Evolutionary conservation across 345 rosid species (phyloP).

Genomic region (Lepidium aucheri): DNA sequence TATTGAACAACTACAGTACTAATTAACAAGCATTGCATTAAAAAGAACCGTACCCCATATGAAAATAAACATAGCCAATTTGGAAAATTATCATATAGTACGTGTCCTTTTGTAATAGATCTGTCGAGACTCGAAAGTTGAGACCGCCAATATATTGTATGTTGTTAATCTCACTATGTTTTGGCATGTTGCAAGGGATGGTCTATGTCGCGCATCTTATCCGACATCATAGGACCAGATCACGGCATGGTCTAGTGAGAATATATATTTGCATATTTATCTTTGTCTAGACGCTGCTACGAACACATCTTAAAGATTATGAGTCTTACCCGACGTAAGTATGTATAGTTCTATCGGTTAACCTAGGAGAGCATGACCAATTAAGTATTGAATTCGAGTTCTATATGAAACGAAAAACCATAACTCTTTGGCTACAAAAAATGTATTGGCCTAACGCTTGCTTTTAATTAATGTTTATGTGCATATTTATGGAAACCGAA

Average conservation of each 20-base stretch:
- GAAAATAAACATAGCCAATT: neutral
- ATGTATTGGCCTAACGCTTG: neutral
- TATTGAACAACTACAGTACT: too few species aligned
- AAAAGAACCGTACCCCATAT: neutral
- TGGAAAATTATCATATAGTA: neutral
- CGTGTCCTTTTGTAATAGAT: neutral
- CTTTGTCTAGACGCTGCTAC: neutral
- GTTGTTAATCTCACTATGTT: neutral
- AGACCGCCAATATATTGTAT: neutral
- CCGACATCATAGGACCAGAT: conserved; percentile 14
- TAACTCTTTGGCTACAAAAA: too few species aligned
- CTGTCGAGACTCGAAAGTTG: conserved; percentile 4
- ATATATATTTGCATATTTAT: neutral
- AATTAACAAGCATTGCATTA: neutral
- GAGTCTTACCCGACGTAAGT: neutral
- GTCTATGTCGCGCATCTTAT: conserved; percentile 11
- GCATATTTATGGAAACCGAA: neutral
- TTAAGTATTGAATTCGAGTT: neutral
- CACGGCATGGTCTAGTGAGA: neutral
- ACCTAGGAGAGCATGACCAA: neutral
- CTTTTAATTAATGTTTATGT: neutral
- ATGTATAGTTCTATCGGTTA: neutral
- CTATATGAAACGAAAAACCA: too few species aligned
- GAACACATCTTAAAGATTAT: neutral
- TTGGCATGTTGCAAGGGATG: conserved; percentile 10